Evolutionary conservation across 306 rosid species (phyloP).

Genomic region (Adenanthera pavonina): DNA sequence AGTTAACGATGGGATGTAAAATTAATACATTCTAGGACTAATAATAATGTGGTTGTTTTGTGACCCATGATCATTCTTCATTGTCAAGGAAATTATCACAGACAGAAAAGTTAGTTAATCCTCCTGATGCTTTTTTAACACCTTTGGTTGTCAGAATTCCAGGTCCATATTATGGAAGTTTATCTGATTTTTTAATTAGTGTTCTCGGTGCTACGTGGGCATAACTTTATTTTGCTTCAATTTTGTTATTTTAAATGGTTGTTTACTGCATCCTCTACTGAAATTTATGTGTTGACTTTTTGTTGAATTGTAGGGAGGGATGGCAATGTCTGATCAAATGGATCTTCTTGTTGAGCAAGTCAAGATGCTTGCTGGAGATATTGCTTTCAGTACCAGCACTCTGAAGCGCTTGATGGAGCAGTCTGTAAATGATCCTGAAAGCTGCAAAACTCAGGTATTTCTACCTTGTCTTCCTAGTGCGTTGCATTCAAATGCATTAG

Average conservation of each 20-base stretch:
- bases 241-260: slow-evolving; percentile 17
- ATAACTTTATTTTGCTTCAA: slow-evolving; percentile 2
- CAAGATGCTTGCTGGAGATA: slow-evolving; percentile 97
- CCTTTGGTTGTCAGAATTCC: slow-evolving; percentile 19
- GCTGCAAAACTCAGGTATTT: slow-evolving; percentile 80
- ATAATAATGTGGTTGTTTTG: slow-evolving; percentile 3
- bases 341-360: slow-evolving; percentile 99
- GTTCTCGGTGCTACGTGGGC: slow-evolving; percentile 17
- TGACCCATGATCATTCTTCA: neutral
- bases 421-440: slow-evolving; percentile 81
- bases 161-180: slow-evolving; percentile 23
- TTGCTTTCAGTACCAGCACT: slow-evolving; percentile 95
- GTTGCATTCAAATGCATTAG: slow-evolving; percentile 20
- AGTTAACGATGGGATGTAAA: slow-evolving; percentile 9
- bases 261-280: slow-evolving; percentile 21
- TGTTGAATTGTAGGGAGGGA: slow-evolving; percentile 72
- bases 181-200: slow-evolving; percentile 10
- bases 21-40: slow-evolving; percentile 11
- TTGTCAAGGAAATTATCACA: neutral
- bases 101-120: neutral
- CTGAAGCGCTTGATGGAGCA: slow-evolving; percentile 95
- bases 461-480: slow-evolving; percentile 9
- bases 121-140: neutral
- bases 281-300: slow-evolving; percentile 32
- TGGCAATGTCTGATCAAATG: slow-evolving; percentile 89